These are phyloP conservation scores for Annulohypoxylon stygium DNA, from an alignment of 495 filamentous ascomycete genomes.

Conservation along the genomic window DNA sequence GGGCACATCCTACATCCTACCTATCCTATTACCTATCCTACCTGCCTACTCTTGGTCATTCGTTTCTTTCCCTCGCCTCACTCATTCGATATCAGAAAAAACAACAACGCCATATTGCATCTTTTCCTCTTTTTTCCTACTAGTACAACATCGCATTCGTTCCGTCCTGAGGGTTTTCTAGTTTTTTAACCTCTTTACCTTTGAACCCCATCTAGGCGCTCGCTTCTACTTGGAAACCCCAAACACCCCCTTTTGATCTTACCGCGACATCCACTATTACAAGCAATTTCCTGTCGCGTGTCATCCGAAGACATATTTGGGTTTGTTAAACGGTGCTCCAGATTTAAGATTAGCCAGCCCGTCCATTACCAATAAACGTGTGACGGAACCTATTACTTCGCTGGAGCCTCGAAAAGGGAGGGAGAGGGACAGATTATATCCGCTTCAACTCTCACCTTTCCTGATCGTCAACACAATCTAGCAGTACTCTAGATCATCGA, in stretches of 20 bases:
- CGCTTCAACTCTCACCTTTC: slow-evolving; percentile 27
- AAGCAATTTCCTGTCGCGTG: slow-evolving; percentile 32
- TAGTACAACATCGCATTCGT: slow-evolving; percentile 22
- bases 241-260: slow-evolving; percentile 20
- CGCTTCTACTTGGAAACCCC: slow-evolving; percentile 5
- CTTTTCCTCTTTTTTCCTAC: neutral
- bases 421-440: slow-evolving; percentile 30
- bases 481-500: neutral
- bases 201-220: neutral
- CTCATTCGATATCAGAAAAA: slow-evolving; percentile 28
- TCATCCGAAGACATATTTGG: slow-evolving; percentile 22
- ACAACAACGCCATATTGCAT: slow-evolving; percentile 29
- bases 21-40: slow-evolving; percentile 25
- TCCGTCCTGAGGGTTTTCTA: slow-evolving; percentile 17
- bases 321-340: slow-evolving; percentile 30
- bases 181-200: slow-evolving; percentile 13
- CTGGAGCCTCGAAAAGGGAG: slow-evolving; percentile 35
- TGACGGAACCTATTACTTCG: slow-evolving; percentile 26
- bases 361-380: slow-evolving; percentile 30
- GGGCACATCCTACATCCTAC: slow-evolving; percentile 32
- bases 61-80: slow-evolving; percentile 38
- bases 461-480: slow-evolving; percentile 13
- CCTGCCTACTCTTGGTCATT: slow-evolving; percentile 34
- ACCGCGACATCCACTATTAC: neutral
- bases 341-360: slow-evolving; percentile 35